Evolutionary conservation across 176 grass and related monocot species (phyloP).

Genomic region (Oryza rufipogon): DNA sequence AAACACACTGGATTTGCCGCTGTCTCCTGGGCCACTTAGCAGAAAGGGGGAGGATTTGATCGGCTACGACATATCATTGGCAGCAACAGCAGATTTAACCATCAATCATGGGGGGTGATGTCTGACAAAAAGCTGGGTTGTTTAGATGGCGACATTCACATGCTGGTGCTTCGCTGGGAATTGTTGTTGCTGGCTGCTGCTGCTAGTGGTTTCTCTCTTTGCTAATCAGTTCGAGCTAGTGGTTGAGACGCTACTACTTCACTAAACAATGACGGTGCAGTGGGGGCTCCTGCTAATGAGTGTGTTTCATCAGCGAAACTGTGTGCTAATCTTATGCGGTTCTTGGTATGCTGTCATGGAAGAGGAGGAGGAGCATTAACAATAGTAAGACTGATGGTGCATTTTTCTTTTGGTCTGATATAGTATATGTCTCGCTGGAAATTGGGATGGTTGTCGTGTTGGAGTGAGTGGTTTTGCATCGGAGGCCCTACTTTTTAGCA

Average conservation of each 20-base stretch:
- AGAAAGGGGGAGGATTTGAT: constrained; percentile 12
- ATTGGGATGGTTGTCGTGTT: constrained; percentile 19
- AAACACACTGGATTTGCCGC: not conserved
- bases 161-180: constrained; percentile 44
- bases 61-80: not conserved
- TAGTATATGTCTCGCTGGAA: constrained; percentile 23
- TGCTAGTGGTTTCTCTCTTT: constrained; percentile 38
- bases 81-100: constrained; percentile 30
- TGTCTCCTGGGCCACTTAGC: constrained; percentile 29
- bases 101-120: constrained; percentile 56
- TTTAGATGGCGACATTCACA: constrained; percentile 53
- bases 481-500: constrained; percentile 8
- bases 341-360: constrained; percentile 48
- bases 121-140: constrained; percentile 41
- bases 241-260: constrained; percentile 26
- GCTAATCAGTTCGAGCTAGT: constrained; percentile 16
- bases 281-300: constrained; percentile 14
- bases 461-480: not conserved
- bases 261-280: constrained; percentile 44
- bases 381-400: not conserved
- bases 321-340: constrained; percentile 12
- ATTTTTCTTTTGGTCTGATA: constrained; percentile 17
- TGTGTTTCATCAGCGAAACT: constrained; percentile 38
- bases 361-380: constrained; percentile 2
- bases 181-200: not conserved